A percentile compares a stretch with the other conserved stretches of the same genome.
These are phyloP conservation scores for Helianthus annuus DNA, from an alignment of 129 eudicot genomes.

Conservation along the genomic window HanXRQr2.0-SUNRISE NC_035447.2:41251321-41251820, in stretches of 20 bases:
- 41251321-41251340: conserved; percentile 14
- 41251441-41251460: not conserved
- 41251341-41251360: not conserved
- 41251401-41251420: conserved; percentile 13
- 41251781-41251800: conserved; percentile 14
- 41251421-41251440: not conserved
- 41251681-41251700: too few relatives aligned
- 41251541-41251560: too few relatives aligned
- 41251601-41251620: not conserved
- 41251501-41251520: too few relatives aligned
- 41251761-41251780: too few relatives aligned
- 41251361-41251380: conserved; percentile 9
- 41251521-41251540: not conserved
- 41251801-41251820: not conserved
- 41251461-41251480: not conserved
- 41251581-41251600: not conserved
- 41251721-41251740: too few relatives aligned
- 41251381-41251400: conserved; percentile 14
- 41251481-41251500: not conserved
- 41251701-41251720: too few relatives aligned
- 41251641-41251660: too few relatives aligned
- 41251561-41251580: too few relatives aligned
- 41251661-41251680: too few relatives aligned
- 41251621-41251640: not conserved
- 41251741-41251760: too few relatives aligned